Evolutionary conservation across 495 filamentous ascomycete genomes (phyloP), one percentile per base, ranked within the genome.

Genomic region (Talaromyces nanjingensis): DNA sequence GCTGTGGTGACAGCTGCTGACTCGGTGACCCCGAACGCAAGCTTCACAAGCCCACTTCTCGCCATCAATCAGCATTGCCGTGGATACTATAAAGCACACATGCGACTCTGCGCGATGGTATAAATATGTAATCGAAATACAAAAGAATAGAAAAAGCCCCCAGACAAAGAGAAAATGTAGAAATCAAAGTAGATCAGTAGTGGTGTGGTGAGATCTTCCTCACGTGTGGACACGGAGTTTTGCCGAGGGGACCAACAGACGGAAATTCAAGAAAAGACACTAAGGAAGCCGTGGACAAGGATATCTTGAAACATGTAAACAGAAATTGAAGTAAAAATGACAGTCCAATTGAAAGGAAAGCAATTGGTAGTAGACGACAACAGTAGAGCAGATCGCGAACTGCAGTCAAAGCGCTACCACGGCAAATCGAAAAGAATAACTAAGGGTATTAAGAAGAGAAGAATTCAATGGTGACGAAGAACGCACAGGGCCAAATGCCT

Each of bases 21-120:
- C 91, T 73, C 91, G 88, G 81, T 96, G 91, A 72, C 91, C 91
- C 76, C 91, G 84, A 76, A 96, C 90, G 81, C 91, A 96, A 81
- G 91, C 91, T 81, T 96, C 91, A 81, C 91, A 96, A 74, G 89
- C 89, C 78, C 83, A 93, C 81, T 93, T 93, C 81, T 93, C 90
- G 75, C 90, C 90, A 77, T 91, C 84, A 74, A 92, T 91, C 74
- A 93, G 79, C 90, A 93, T 93, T 68, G 72, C 71, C 70, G 69
- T 67, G 73, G 73, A 73, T 78, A 77, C 75, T 79, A 71, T 65
- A 68, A 67, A 62, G 70, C 64, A 74, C 68, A 76, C 73, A 79
- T 81, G 77, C 75, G 79, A 80, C 72, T 73, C 60, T 62, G 60
- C 60, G 60, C 60, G 25, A 22, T 24, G 53, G 27, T 56, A 59